Evolutionary conservation across 768 basidiomycete species (phyloP).

Genomic region (Agaricus subrufescens): DNA sequence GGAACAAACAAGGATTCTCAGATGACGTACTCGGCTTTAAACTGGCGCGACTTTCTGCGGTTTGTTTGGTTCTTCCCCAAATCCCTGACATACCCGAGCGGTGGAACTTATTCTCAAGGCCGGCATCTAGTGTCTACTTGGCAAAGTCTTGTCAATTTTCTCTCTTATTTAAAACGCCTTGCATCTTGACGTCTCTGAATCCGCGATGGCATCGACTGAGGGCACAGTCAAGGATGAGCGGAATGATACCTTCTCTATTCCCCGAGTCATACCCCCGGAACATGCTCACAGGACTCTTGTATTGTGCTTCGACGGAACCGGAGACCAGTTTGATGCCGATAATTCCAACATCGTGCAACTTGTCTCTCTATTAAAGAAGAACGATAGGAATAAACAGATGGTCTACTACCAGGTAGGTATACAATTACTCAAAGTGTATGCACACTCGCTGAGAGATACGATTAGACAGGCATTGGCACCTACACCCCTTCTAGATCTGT

Average conservation of each 20-base stretch:
- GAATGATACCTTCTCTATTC: conserved; percentile 13
- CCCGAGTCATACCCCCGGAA: conserved; percentile 34
- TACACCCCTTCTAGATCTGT: conserved; percentile 36
- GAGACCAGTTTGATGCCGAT: conserved; percentile 46
- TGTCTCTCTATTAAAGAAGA: conserved; percentile 47
- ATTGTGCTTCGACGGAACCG: conserved; percentile 56
- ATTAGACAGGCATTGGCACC: conserved; percentile 48
- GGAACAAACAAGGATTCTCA: too few species aligned
- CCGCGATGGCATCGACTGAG: conserved; percentile 15
- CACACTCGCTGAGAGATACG: background rate
- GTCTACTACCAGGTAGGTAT: conserved; percentile 49
- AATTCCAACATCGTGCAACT: conserved; percentile 54
- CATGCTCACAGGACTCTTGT: conserved; percentile 39
- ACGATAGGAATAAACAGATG: conserved; percentile 47
- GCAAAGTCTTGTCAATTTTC: background rate
- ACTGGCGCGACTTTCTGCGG: too few species aligned
- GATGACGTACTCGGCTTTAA: too few species aligned
- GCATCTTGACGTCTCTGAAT: conserved; percentile 14
- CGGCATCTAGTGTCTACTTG: background rate
- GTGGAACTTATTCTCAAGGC: background rate
- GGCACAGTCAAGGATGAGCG: conserved; percentile 14
- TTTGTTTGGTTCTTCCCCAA: too few species aligned
- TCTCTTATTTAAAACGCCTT: background rate
- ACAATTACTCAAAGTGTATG: background rate
- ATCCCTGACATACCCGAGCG: too few species aligned